Base-by-base conservation (phyloP, 2,329 filamentous ascomycete genomes). In the Penicillium nordicum region DNA sequence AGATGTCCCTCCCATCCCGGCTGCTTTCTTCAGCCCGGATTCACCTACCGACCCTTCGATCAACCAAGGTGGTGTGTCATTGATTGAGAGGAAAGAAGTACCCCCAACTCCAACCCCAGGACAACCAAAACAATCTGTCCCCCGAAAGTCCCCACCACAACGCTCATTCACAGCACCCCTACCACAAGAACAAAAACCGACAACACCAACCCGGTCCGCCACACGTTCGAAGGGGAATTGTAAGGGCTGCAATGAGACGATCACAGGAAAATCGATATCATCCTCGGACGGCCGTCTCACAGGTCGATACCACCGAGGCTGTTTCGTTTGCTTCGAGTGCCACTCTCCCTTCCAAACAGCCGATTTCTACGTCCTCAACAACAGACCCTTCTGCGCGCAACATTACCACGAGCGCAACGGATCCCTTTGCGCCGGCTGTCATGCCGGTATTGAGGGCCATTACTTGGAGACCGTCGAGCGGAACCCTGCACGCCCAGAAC, bases 401-500 rank as follows among this genome's bases (percentile, higher is more conserved):
- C 92, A 97, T 74, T 99, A 97, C 71, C 94, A 99, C 76, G 84
- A 89, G 72, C 82, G 94, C 34, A 97, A 97, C 66, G 88, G 88
- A 49, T 96, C 90, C 45, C 78, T 97, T 1, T 99, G 94, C 71
- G 83, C 84, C 16, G 82, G 82, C 30, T 99, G 94, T 72, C 83
- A 89, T 61, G 79, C 80, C 11, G 94, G 94, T 14, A 97, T 99
- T 63, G 94, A 99, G 74, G 94, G 94, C 0, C 88, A 92, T 64
- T 99, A 96, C 67, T 80, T 97, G 37, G 92, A 96, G 71, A 95
- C 94, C 30, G 89, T 76, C n/a, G 76, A 76, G 50, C 65, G 66
- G 16, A 69, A 66, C 14, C 69, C 64, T 3, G 71, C 69, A 5
- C 67, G 69, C 16, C 64, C 54, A 3, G 68, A 69, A 36, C 64